A percentile compares a stretch with the other conserved stretches of the same genome.
Conservation (phyloP, 768 basidiomycete species). For the Sporobolomyces pararoseus region DNA sequence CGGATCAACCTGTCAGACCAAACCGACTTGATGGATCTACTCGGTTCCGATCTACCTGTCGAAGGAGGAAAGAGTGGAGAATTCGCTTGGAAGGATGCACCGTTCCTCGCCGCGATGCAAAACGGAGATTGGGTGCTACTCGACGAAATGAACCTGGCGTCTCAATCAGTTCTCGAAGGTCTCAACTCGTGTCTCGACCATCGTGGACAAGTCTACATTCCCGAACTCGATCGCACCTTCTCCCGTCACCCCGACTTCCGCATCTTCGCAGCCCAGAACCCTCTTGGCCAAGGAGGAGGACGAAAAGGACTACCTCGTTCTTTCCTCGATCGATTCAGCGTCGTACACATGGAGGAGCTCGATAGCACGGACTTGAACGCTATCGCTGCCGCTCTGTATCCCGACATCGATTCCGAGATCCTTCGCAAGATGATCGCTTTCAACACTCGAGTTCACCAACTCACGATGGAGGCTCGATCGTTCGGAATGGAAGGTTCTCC, state of each 20-base stretch:
- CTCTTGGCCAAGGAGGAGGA: slow-evolving; percentile 89
- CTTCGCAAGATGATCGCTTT: slow-evolving; percentile 75
- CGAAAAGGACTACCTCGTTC: slow-evolving; percentile 96
- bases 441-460: slow-evolving; percentile 67
- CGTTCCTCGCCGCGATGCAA: slow-evolving; percentile 87
- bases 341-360: slow-evolving; percentile 87
- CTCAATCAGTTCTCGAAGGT: slow-evolving; percentile 93
- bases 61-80: slow-evolving; percentile 86
- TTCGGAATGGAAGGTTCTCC: slow-evolving; percentile 59
- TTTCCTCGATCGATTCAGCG: slow-evolving; percentile 97
- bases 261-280: slow-evolving; percentile 97
- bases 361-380: slow-evolving; percentile 68
- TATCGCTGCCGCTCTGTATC: slow-evolving; percentile 72
- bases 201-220: slow-evolving; percentile 88
- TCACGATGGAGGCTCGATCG: slow-evolving; percentile 60
- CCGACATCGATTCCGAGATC: slow-evolving; percentile 56
- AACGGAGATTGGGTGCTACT: slow-evolving; percentile 96
- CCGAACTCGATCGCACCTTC: slow-evolving; percentile 88
- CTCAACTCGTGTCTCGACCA: slow-evolving; percentile 95
- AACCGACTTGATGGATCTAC: slow-evolving; percentile 91
- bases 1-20: slow-evolving; percentile 98
- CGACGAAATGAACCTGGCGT: slow-evolving; percentile 98
- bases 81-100: slow-evolving; percentile 96
- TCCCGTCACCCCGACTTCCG: slow-evolving; percentile 85
- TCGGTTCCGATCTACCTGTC: slow-evolving; percentile 91